Conservation (phyloP, 2,329 filamentous ascomycete genomes). For the Colletotrichum truncatum region DNA sequence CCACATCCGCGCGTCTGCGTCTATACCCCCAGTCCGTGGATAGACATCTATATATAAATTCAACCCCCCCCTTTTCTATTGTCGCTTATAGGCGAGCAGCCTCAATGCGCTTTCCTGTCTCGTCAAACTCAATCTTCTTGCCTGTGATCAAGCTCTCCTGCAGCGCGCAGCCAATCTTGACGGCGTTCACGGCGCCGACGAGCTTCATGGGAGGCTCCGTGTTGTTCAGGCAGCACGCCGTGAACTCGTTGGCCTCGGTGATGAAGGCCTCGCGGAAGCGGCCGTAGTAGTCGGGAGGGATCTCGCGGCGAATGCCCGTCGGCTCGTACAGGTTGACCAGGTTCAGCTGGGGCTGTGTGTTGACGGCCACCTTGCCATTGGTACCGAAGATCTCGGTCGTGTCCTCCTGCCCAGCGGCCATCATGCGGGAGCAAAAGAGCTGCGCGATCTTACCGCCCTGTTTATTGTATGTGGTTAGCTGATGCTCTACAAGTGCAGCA, state of each 20-base stretch:
- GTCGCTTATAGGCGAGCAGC: slow-evolving; percentile 36
- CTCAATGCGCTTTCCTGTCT: slow-evolving; percentile 55
- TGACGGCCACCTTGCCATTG: slow-evolving; percentile 69
- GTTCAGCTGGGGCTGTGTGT: slow-evolving; percentile 63
- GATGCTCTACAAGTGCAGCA: neutral
- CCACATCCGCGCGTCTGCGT: neutral
- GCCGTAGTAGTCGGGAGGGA: slow-evolving; percentile 69
- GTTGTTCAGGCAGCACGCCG: slow-evolving; percentile 64
- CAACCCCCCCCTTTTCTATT: slow-evolving; percentile 38
- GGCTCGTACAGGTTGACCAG: slow-evolving; percentile 65
- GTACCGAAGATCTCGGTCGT: slow-evolving; percentile 75
- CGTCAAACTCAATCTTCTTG: slow-evolving; percentile 67
- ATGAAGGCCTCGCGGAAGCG: slow-evolving; percentile 71
- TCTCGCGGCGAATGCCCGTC: slow-evolving; percentile 64
- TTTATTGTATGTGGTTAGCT: slow-evolving; percentile 30
- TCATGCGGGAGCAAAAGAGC: slow-evolving; percentile 72
- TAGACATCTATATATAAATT: too few relatives aligned
- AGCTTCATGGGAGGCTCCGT: slow-evolving; percentile 65
- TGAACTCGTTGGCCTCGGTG: slow-evolving; percentile 70
- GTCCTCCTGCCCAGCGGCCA: slow-evolving; percentile 74
- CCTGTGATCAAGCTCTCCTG: slow-evolving; percentile 65
- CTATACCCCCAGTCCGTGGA: neutral
- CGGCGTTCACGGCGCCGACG: slow-evolving; percentile 64
- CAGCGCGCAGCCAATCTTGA: slow-evolving; percentile 68
- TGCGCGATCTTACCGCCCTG: slow-evolving; percentile 69